Percentiles rank a stretch among this genome's conserved stretches.
These are phyloP conservation scores for Podospora tetraspora DNA, from an alignment of 495 filamentous ascomycete genomes.

Conservation along the genomic window DNA sequence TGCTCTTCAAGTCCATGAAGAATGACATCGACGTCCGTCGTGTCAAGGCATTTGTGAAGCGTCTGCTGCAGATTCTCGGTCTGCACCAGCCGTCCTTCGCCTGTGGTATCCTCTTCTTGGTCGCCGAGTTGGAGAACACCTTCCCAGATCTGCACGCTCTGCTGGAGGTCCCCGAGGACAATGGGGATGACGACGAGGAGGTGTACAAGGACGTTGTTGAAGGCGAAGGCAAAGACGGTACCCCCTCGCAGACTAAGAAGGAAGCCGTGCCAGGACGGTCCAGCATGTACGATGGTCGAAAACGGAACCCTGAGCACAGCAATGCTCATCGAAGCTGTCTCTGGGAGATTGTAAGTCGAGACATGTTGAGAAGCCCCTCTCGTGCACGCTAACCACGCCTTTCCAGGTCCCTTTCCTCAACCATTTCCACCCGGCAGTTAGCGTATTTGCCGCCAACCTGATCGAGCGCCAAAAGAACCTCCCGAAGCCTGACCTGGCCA, in stretches of 20 bases:
- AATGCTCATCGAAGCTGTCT: conserved; percentile 86
- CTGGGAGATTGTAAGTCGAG: conserved; percentile 71
- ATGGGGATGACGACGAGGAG: conserved; percentile 40
- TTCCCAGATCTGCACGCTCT: conserved; percentile 72
- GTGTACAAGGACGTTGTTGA: conserved; percentile 58
- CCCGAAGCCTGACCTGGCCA: conserved; percentile 79
- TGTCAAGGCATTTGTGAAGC: conserved; percentile 91
- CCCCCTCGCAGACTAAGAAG: conserved; percentile 16
- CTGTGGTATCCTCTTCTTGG: conserved; percentile 80
- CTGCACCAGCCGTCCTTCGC: conserved; percentile 91
- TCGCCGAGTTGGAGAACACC: conserved; percentile 69
- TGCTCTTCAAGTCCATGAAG: conserved; percentile 82
- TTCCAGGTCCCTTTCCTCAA: conserved; percentile 59
- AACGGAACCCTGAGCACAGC: conserved; percentile 83
- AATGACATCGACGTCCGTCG: conserved; percentile 79
- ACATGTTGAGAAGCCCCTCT: conserved; percentile 1
- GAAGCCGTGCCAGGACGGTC: not conserved
- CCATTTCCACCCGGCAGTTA: conserved; percentile 94
- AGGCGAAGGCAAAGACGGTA: conserved; percentile 52
- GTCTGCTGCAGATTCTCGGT: conserved; percentile 76
- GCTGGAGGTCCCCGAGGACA: conserved; percentile 63
- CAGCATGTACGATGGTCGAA: conserved; percentile 71
- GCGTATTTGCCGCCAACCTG: conserved; percentile 70
- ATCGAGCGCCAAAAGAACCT: conserved; percentile 61
- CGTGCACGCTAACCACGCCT: conserved; percentile 3